A percentile compares a stretch with the other conserved stretches of the same genome.
Conservation (phyloP, 2,329 filamentous ascomycete species). For the Pezicula radicicola region DNA sequence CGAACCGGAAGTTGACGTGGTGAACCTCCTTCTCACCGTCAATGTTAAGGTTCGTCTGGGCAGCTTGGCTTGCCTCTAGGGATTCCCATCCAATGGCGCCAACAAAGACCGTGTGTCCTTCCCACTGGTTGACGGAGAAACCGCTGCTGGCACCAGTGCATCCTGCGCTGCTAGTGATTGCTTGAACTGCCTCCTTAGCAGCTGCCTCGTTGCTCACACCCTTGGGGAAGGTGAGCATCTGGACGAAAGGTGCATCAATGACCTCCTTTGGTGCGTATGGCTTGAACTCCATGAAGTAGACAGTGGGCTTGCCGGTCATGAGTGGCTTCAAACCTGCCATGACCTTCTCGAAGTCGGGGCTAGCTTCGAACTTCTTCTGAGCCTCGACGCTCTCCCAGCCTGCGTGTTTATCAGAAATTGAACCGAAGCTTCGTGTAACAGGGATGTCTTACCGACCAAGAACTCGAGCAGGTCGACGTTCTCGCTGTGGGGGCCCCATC, state of each 20-base stretch:
- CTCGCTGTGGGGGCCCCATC: constrained; percentile 26
- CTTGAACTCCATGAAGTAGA: constrained; percentile 22
- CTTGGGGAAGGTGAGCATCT: constrained; percentile 41
- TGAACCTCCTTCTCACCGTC: constrained; percentile 16
- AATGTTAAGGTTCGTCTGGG: constrained; percentile 10
- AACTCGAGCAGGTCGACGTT: constrained; percentile 25
- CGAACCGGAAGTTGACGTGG: constrained; percentile 22
- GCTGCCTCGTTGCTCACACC: constrained; percentile 36
- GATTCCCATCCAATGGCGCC: constrained; percentile 22
- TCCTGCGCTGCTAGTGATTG: constrained; percentile 16
- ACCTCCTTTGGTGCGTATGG: constrained; percentile 26
- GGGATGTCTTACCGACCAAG: constrained; percentile 16
- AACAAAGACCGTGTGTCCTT: constrained; percentile 21
- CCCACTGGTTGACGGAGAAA: constrained; percentile 12
- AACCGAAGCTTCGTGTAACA: background rate
- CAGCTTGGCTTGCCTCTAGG: constrained; percentile 20
- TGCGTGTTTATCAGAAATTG: constrained; percentile 2
- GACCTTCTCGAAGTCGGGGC: constrained; percentile 13
- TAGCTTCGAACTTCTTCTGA: constrained; percentile 16
- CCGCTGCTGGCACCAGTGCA: constrained; percentile 25
- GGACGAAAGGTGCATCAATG: constrained; percentile 24
- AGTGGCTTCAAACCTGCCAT: constrained; percentile 15
- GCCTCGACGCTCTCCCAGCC: constrained; percentile 22
- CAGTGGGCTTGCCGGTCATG: constrained; percentile 18
- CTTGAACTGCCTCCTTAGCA: constrained; percentile 18